A percentile compares a stretch with the other conserved stretches of the same genome.
These are phyloP conservation scores for Termitomyces sp. DNA, from an alignment of 768 basidiomycete genomes.

Conservation along the genomic window DNA sequence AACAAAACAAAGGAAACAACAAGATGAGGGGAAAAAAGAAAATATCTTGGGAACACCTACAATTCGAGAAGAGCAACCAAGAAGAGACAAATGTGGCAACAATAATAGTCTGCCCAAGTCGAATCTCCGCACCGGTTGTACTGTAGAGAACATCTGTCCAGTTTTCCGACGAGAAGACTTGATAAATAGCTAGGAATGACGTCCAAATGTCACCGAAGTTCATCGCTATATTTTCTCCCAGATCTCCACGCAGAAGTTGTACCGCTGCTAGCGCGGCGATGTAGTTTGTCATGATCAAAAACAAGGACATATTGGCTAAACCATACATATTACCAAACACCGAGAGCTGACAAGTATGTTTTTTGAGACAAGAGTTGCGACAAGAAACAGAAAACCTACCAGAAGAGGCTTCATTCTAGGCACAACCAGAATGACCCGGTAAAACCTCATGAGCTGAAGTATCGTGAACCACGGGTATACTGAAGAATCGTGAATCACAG, in stretches of 20 bases:
- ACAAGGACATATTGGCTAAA: slow-evolving; percentile 86
- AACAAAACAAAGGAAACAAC: neutral
- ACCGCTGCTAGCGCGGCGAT: slow-evolving; percentile 78
- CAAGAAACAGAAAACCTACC: slow-evolving; percentile 31
- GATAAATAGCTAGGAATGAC: slow-evolving; percentile 80
- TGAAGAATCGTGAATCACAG: slow-evolving; percentile 54
- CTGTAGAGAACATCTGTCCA: slow-evolving; percentile 78
- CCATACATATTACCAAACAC: slow-evolving; percentile 93
- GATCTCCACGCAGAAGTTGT: slow-evolving; percentile 84
- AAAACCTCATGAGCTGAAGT: slow-evolving; percentile 83
- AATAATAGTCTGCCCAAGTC: slow-evolving; percentile 63
- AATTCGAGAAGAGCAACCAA: slow-evolving; percentile 92
- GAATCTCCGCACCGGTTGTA: slow-evolving; percentile 53
- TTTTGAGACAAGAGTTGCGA: neutral
- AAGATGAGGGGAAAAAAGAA: neutral
- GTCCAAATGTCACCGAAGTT: slow-evolving; percentile 83
- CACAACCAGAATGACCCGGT: slow-evolving; percentile 84
- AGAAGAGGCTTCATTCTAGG: slow-evolving; percentile 87
- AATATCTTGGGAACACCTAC: slow-evolving; percentile 38
- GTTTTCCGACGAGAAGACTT: slow-evolving; percentile 91
- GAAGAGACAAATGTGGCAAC: slow-evolving; percentile 65
- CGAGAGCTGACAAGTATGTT: slow-evolving; percentile 48
- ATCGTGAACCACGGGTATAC: slow-evolving; percentile 88
- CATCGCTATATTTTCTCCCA: slow-evolving; percentile 44
- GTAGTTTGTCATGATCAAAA: slow-evolving; percentile 84